These are phyloP conservation scores for Acacia crassicarpa DNA, from an alignment of 306 rosid genomes.

Conservation along the genomic window DNA sequence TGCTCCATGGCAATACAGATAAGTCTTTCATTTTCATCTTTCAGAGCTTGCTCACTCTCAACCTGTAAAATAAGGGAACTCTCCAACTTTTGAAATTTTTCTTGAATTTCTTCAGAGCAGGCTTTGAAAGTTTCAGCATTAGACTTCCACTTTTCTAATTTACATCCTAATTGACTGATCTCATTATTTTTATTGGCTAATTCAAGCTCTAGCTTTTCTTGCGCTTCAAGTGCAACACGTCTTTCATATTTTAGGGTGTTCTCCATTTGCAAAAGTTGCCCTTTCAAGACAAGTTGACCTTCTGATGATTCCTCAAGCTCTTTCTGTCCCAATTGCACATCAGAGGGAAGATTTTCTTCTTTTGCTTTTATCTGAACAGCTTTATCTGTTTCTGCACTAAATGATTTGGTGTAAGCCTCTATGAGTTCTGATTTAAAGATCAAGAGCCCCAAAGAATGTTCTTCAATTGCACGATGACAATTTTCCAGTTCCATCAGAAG, in stretches of 20 bases:
- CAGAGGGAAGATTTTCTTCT: slow-evolving; percentile 29
- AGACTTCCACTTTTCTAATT: slow-evolving; percentile 47
- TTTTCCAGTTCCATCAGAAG: slow-evolving; percentile 55
- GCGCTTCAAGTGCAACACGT: slow-evolving; percentile 38
- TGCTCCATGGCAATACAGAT: slow-evolving; percentile 37
- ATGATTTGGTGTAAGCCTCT: slow-evolving; percentile 44
- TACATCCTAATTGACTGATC: slow-evolving; percentile 35
- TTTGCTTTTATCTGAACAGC: slow-evolving; percentile 30
- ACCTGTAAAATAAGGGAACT: slow-evolving; percentile 36
- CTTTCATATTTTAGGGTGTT: slow-evolving; percentile 39
- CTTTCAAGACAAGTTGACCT: slow-evolving; percentile 39
- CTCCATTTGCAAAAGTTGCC: slow-evolving; percentile 45
- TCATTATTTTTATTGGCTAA: slow-evolving; percentile 43
- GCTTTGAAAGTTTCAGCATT: slow-evolving; percentile 37
- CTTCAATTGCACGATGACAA: slow-evolving; percentile 42
- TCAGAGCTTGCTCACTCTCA: slow-evolving; percentile 39
- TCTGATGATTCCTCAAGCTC: slow-evolving; percentile 50
- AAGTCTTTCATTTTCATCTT: slow-evolving; percentile 49
- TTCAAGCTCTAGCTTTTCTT: slow-evolving; percentile 45
- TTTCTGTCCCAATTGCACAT: slow-evolving; percentile 37
- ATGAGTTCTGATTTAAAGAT: slow-evolving; percentile 54
- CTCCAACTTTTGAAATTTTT: slow-evolving; percentile 47
- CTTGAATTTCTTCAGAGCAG: slow-evolving; percentile 45
- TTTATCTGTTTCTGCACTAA: slow-evolving; percentile 33
- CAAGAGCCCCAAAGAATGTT: slow-evolving; percentile 39